A percentile compares a stretch with the other conserved stretches of the same genome.
phyloP scores from a whole-genome alignment of 257 asterid genomes.

The Gentiana macrophylla region DNA sequence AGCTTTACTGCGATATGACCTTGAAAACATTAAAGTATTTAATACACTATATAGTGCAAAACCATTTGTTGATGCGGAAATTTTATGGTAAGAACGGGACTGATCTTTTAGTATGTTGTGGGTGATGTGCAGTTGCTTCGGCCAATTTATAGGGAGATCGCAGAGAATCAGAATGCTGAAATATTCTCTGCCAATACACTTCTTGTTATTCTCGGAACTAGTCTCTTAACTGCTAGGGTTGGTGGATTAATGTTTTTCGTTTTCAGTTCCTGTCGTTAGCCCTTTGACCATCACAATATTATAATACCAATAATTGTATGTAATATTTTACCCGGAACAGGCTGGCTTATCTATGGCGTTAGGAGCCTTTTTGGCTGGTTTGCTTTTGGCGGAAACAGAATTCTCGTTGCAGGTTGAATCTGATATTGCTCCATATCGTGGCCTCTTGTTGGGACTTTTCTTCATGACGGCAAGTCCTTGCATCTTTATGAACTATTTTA shows the following conservation, averaged over 20 bases:
- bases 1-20: background rate
- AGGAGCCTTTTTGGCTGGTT: constrained; percentile 99
- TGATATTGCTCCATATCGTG: constrained; percentile 99
- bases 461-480: constrained; percentile 85
- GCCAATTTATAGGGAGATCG: constrained; percentile 93
- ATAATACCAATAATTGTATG: constrained; percentile 2
- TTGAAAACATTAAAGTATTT: background rate
- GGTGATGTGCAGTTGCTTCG: constrained; percentile 62
- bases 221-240: constrained; percentile 99
- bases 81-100: background rate
- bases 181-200: constrained; percentile 98
- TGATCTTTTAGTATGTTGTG: constrained; percentile 7
- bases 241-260: constrained; percentile 16
- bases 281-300: background rate
- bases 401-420: constrained; percentile 98
- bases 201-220: constrained; percentile 91
- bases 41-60: background rate
- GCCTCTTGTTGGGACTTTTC: constrained; percentile 97
- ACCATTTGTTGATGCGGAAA: background rate
- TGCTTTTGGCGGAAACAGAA: constrained; percentile 98
- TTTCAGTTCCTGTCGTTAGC: background rate
- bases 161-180: constrained; percentile 98
- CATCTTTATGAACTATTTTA: background rate
- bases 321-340: constrained; percentile 31
- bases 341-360: constrained; percentile 99